Base-by-base conservation (phyloP, 2,329 filamentous ascomycete species). In the Phyllosticta capitalensis region DNA sequence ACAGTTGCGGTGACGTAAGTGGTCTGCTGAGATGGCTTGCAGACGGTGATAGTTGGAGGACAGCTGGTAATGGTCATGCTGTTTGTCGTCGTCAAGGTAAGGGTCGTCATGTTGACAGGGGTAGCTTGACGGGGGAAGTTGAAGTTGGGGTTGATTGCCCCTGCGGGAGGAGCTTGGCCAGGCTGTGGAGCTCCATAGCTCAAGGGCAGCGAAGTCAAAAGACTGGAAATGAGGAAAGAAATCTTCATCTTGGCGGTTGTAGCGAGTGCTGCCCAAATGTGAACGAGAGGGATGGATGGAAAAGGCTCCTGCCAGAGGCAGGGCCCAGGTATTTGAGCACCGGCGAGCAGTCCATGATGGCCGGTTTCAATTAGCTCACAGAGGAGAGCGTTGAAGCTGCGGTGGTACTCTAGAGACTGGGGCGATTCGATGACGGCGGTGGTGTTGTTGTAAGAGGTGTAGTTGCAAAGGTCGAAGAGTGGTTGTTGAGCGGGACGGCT, bases 31-130 rank as follows among this genome's bases (percentile, higher is more conserved):
- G 17, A 19, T 12, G 64, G 62, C 9, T 67, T 64, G 56, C 64
- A 65, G 45, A 65, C 62, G 38, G 64, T 66, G 7, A 68, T 61
- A 9, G 62, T 64, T 21, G 64, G 54, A 20, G 62, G 61, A 50
- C 66, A 63, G 19, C 52, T 62, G 51, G 62, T 68, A 61, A 68
- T 64, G 52, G 67, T 70, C n/a, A 60, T 19, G 53, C 51, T 26
- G 19, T 21, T 19, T 19, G 52, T 48, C 19, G 65, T 49, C 21
- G 61, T 50, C 51, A 54, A 52, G 52, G 55, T 48, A 56, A 60
- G 14, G 48, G 62, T 60, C 4, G 58, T 60, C 5, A 56, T 14
- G 20, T 48, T 26, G 9, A 28, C 21, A 2, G 26, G 14, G 10
- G 20, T 26, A 48, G 21, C 24, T 12, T 49, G n/a, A 49, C 38